Percentiles rank a stretch among this genome's conserved stretches.
These are phyloP conservation scores for Perkinsela sp. DNA, from an alignment of 208 protist species.

Conservation along the genomic window DNA sequence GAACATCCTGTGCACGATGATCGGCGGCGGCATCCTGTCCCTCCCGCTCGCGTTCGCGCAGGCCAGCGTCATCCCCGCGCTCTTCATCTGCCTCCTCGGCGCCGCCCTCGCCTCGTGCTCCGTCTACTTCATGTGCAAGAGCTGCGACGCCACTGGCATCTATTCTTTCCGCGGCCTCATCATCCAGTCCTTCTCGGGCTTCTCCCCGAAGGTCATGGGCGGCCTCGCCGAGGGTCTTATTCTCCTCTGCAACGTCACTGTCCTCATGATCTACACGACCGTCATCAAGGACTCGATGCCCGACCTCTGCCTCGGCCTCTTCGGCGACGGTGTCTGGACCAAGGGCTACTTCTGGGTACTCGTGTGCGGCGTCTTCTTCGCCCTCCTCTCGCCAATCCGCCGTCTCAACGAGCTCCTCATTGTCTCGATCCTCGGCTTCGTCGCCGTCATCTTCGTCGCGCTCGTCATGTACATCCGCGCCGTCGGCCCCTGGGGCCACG, in stretches of 20 bases:
- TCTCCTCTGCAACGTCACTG: conserved; percentile 8
- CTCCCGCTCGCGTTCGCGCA: conserved; percentile 6
- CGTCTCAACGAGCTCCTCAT: conserved; percentile 54
- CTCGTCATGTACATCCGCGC: conserved; percentile 13
- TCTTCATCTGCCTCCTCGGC: conserved; percentile 4
- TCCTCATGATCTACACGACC: conserved; percentile 5
- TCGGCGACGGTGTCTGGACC: conserved; percentile 7
- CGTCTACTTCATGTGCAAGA: conserved; percentile 5
- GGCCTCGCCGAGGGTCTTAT: conserved; percentile 3
- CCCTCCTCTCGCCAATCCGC: conserved; percentile 20
- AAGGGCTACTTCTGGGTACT: conserved; percentile 12
- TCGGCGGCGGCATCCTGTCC: conserved; percentile 7
- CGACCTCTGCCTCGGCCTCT: conserved; percentile 4
- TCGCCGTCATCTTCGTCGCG: conserved; percentile 45
- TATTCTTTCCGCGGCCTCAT: conserved; percentile 7
- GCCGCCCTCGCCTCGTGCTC: not conserved
- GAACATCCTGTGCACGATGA: conserved; percentile 8
- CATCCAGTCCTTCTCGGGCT: not conserved
- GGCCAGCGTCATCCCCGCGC: conserved; percentile 4
- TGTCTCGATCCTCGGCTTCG: conserved; percentile 32
- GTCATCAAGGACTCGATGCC: conserved; percentile 6
- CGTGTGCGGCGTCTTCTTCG: conserved; percentile 23
- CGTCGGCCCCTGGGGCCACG: not conserved
- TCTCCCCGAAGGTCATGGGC: conserved; percentile 1
- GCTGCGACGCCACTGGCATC: not conserved